These are phyloP conservation scores for Mucor racemosus DNA, from an alignment of 371 early-diverging fungal genomes.

Conservation along the genomic window DNA sequence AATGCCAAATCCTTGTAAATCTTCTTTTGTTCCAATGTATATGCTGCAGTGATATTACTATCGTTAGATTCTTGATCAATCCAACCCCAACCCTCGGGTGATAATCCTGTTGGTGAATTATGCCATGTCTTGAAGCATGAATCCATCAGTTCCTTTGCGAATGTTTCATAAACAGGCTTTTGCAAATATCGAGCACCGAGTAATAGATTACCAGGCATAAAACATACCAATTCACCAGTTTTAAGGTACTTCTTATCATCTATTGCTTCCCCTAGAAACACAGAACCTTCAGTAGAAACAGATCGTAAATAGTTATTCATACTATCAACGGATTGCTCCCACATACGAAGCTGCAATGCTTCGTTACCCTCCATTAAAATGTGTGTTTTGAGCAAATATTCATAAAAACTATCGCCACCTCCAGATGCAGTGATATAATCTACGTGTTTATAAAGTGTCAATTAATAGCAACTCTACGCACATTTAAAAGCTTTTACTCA, in stretches of 20 bases:
- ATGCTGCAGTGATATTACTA: background rate
- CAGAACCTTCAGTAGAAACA: background rate
- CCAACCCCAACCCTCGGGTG: slow-evolving; percentile 54
- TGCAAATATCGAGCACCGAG: slow-evolving; percentile 41
- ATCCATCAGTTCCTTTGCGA: slow-evolving; percentile 45
- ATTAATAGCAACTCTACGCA: background rate
- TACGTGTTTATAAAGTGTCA: background rate
- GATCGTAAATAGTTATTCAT: slow-evolving; percentile 49
- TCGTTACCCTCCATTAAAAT: slow-evolving; percentile 56
- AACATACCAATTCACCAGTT: slow-evolving; percentile 51
- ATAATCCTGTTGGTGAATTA: slow-evolving; percentile 38
- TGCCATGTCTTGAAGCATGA: slow-evolving; percentile 43
- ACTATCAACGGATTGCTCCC: slow-evolving; percentile 45
- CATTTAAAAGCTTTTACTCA: background rate
- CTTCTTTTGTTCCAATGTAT: background rate
- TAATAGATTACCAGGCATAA: slow-evolving; percentile 50
- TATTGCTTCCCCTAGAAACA: slow-evolving; percentile 16
- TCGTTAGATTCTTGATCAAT: slow-evolving; percentile 23
- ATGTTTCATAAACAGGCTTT: slow-evolving; percentile 18
- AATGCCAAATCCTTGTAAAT: slow-evolving; percentile 20
- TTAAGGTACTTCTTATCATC: slow-evolving; percentile 36
- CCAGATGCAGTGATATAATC: slow-evolving; percentile 58
- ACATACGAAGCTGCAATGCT: slow-evolving; percentile 45
- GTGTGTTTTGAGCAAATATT: slow-evolving; percentile 78
- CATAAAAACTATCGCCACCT: slow-evolving; percentile 89